A percentile compares a stretch with the other conserved stretches of the same genome.
Evolutionary conservation across 257 asterid species (phyloP).

Genomic region (Fraxinus excelsior): DNA sequence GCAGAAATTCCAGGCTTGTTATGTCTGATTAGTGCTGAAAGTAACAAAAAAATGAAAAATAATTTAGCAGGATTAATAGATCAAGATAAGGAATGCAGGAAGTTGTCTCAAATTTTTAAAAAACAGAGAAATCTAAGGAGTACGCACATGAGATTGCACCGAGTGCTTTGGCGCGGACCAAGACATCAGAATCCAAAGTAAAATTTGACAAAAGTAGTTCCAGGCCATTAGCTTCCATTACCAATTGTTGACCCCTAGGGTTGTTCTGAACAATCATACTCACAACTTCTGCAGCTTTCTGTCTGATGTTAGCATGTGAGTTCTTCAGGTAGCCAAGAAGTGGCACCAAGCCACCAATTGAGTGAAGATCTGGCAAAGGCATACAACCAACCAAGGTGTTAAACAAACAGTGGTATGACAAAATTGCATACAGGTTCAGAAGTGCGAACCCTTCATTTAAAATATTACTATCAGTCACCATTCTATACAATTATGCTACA

Average conservation of each 20-base stretch:
- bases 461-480: neutral
- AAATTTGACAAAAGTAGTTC: constrained; percentile 72
- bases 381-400: neutral
- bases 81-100: neutral
- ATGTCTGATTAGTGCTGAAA: constrained; percentile 80
- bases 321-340: constrained; percentile 69
- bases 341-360: constrained; percentile 87
- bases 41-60: neutral
- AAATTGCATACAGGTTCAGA: neutral
- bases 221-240: constrained; percentile 85
- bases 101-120: neutral
- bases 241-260: constrained; percentile 80
- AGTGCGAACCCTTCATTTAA: neutral
- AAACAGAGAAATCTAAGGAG: neutral
- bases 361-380: constrained; percentile 42
- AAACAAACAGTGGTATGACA: neutral
- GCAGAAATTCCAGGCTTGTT: constrained; percentile 77
- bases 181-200: constrained; percentile 74
- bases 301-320: constrained; percentile 77
- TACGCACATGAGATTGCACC: constrained; percentile 87
- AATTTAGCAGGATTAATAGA: neutral
- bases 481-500: neutral
- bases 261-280: constrained; percentile 92
- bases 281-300: constrained; percentile 94
- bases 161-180: constrained; percentile 77